These are phyloP conservation scores for Skeletonema tropicum DNA, from an alignment of 108 stramenopile genomes.

Conservation along the genomic window DNA sequence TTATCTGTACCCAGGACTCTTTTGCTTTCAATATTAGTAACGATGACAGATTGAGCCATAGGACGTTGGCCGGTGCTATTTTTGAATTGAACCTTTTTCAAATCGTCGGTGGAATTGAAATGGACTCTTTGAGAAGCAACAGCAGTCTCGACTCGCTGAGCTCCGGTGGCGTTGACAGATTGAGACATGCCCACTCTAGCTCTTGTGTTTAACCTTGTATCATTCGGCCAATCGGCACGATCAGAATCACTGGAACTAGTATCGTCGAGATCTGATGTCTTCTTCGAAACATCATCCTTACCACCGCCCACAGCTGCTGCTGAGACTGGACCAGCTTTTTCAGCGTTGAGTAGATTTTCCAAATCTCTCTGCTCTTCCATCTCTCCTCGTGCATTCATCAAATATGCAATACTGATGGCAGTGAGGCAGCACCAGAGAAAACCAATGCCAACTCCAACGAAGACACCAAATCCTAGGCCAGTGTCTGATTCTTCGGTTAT, in stretches of 20 bases:
- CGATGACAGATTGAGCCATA: not conserved
- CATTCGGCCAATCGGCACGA: not conserved
- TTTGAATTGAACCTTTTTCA: not conserved
- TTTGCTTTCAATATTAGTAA: not conserved
- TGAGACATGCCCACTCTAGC: not conserved
- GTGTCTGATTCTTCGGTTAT: not conserved
- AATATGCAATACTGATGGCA: slow-evolving; percentile 10
- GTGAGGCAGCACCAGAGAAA: slow-evolving; percentile 31
- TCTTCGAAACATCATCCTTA: not conserved
- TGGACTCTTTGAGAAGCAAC: not conserved
- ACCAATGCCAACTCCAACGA: slow-evolving; percentile 20
- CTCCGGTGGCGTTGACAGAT: not conserved
- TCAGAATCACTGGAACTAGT: not conserved
- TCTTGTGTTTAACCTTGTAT: not conserved
- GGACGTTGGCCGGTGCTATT: not conserved
- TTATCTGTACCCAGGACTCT: not conserved
- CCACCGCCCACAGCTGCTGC: not conserved
- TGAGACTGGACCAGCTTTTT: slow-evolving; percentile 7
- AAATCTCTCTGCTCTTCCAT: slow-evolving; percentile 26
- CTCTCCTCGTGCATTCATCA: slow-evolving; percentile 8
- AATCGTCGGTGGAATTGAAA: not conserved
- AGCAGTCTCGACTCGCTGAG: not conserved
- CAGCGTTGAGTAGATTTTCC: slow-evolving; percentile 22
- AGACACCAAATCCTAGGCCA: slow-evolving; percentile 4
- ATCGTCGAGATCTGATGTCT: not conserved